Percentiles rank a stretch among this genome's conserved stretches.
Evolutionary conservation across 1,139 yeast species (phyloP).

Genomic region (Protomyces macrosporus): DNA sequence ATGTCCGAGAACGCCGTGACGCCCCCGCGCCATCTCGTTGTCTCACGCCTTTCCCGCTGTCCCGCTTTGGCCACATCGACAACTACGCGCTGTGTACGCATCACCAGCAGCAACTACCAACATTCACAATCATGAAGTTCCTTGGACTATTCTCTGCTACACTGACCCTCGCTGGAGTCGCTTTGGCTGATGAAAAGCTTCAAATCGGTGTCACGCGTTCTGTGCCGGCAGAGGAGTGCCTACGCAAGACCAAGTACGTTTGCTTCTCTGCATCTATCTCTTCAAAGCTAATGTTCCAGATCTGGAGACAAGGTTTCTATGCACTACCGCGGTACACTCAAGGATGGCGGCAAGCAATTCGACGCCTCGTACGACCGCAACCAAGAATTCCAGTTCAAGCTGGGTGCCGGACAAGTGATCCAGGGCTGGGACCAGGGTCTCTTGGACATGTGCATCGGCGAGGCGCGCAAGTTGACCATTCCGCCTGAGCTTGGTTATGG

Average conservation of each 20-base stretch:
- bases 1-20: too few species aligned
- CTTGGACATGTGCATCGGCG: slow-evolving; percentile 78
- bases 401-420: slow-evolving; percentile 97
- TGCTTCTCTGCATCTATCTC: slow-evolving; percentile 55
- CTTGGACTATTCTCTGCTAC: not conserved
- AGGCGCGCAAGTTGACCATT: slow-evolving; percentile 68
- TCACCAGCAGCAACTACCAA: too few species aligned
- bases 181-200: slow-evolving; percentile 1
- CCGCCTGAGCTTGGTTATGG: slow-evolving; percentile 80
- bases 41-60: too few species aligned
- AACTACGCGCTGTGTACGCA: too few species aligned
- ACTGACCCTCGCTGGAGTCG: not conserved
- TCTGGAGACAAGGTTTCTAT: slow-evolving; percentile 86
- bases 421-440: slow-evolving; percentile 98
- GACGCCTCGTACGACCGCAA: slow-evolving; percentile 90
- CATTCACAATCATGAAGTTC: not conserved
- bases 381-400: slow-evolving; percentile 82
- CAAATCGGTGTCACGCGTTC: slow-evolving; percentile 23
- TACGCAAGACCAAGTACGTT: slow-evolving; percentile 55
- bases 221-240: slow-evolving; percentile 11
- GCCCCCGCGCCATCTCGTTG: too few species aligned
- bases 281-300: slow-evolving; percentile 78
- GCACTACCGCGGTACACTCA: slow-evolving; percentile 92
- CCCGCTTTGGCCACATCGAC: too few species aligned
- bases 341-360: slow-evolving; percentile 83